Percentiles rank a stretch among this genome's conserved stretches.
Evolutionary conservation across 306 rosid genomes (phyloP).

Genomic region (cucumber (Cucumis sativus)): DNA sequence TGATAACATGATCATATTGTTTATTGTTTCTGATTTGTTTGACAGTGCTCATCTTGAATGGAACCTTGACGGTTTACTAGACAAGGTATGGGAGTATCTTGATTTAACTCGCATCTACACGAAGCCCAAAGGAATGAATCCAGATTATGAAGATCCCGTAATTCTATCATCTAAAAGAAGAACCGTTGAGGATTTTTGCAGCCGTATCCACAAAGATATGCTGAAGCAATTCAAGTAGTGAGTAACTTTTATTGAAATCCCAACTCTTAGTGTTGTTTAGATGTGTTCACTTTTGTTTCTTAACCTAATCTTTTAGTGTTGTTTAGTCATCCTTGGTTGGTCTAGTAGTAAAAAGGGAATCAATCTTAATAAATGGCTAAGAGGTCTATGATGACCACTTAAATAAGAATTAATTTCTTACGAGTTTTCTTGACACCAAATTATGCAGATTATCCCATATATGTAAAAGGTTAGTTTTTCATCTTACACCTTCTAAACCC

Average conservation of each 20-base stretch:
- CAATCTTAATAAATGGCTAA: too few relatives aligned
- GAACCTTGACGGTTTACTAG: conserved; percentile 97
- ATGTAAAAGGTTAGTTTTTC: neutral
- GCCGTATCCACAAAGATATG: conserved; percentile 89
- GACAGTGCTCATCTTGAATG: conserved; percentile 95
- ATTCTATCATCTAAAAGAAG: conserved; percentile 79
- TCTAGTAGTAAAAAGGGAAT: too few relatives aligned
- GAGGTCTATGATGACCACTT: too few relatives aligned
- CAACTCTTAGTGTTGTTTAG: neutral
- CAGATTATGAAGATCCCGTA: conserved; percentile 97
- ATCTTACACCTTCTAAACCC: conserved; percentile 7
- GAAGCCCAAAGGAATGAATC: conserved; percentile 98
- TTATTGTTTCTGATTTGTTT: conserved; percentile 15
- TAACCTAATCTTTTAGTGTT: neutral
- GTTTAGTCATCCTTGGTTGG: neutral
- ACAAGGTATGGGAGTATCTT: conserved; percentile 90
- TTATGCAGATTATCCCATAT: too few relatives aligned
- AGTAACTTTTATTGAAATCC: conserved; percentile 18
- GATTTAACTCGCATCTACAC: conserved; percentile 85
- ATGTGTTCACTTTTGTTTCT: neutral
- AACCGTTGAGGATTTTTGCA: conserved; percentile 90
- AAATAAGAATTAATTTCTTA: too few relatives aligned
- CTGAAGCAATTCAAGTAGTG: conserved; percentile 86
- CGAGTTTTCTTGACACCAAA: too few relatives aligned
- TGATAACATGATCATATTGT: neutral